Base-by-base conservation (phyloP, 148 eudicot species). In the Limonium bicolor region DNA sequence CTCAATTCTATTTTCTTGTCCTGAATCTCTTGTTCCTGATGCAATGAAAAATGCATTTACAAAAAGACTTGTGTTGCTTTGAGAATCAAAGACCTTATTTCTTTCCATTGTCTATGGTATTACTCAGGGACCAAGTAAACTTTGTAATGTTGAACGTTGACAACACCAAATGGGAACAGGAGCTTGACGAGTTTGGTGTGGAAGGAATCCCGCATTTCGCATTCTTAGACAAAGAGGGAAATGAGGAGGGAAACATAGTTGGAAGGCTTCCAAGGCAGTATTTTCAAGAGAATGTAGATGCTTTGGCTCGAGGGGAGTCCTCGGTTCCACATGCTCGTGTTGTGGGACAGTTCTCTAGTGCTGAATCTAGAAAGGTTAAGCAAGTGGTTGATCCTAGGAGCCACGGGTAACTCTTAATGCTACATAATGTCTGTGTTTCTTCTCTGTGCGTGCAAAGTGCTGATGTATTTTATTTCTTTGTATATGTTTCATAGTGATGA, bases 191-290 rank as follows among this genome's bases (percentile, higher is more conserved):
- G 58, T 92, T 92, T 46, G 99, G 99, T 3, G 99, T 92, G 3
- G 99, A 85, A 61, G 99, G 95, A 12, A 85, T 92, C 48, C 99
- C 99, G 12, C 95, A 92, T 85, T 92, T 92, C 59, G 90, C 94
- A 2, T 92, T 92, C 68, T 53, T 92, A 59, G 99, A 92, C 67
- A 69, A 53, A 64, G 58, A 67, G 10, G 99, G 99, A 2, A 81
- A 92, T 3, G 95, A 92, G 53, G 88, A 92, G 46, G 99, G 99
- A 7, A 85, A 85, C 53, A 78, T 92, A 6, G 94, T 92, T 9
- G 99, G 99, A 9, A 71, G 78, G 54, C 85, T 92, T 21, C 94
- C 99, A 7, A 69, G 61, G 41, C 60, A 78, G 46, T 81, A 62
- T 48, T 56, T 85, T 37, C 48, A 67, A 20, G 95, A 85, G 48